Evolutionary conservation across 2,329 filamentous ascomycete genomes (phyloP), one percentile per base, ranked within the genome.

Genomic region (Fusarium haematococcum): DNA sequence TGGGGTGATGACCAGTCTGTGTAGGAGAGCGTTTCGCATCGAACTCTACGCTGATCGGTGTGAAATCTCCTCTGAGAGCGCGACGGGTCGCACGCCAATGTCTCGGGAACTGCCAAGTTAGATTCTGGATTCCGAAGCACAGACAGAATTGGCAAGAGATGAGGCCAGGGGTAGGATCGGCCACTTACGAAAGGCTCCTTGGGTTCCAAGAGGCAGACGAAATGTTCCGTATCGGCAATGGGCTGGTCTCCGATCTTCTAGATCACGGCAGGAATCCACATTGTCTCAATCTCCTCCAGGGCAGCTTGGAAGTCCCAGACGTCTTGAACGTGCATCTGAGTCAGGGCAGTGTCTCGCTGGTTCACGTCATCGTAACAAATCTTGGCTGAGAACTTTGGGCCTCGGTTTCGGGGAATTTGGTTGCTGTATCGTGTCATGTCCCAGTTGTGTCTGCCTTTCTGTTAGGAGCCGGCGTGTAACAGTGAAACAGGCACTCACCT

Each of bases 291-390:
- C 1, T 62, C 11, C 6, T 33, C 0, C 0, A 72, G 25, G 0
- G 30, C 27, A 1, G 25, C 1, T 2, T 69, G 8, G 1, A 54
- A 65, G 1, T 65, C 65, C 65, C 65, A 68, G 0, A 72, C 18
- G 3, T 72, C 70, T 13, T 72, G 70, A 0, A 72, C 57, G 1
- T 72, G 69, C 0, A 37, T 52, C 6, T 70, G 71, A 0, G 57
- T 70, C 0, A 71, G 16, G 0, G 63, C 63, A 0, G 69, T 71
- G 13, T 71, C 37, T 10, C 67, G 10, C 11, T 71, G 43, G 8
- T 67, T 70, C 2, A 16, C 2, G 0, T 71, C 16, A 0, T 71
- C 20, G 16, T 67, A 71, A 0, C 10, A 9, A 1, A 71, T 6
- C 0, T 0, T 33, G 1, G 67, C n/a, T 0, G 1, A 3, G 2